Base-by-base conservation (phyloP, 768 basidiomycete genomes). In the Macrolepiota albuminosa region DNA sequence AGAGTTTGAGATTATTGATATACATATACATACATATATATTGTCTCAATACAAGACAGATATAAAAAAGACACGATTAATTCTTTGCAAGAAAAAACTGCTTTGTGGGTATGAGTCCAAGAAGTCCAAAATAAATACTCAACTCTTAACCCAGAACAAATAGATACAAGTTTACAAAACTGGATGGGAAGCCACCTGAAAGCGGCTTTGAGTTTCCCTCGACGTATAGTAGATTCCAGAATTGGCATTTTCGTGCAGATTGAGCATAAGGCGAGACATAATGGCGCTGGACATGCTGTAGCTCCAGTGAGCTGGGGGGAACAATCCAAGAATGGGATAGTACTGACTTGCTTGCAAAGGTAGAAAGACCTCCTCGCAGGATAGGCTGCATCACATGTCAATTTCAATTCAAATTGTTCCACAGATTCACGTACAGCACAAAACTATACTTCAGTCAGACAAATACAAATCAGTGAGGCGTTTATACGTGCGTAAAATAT, bases 191-290 rank as follows among this genome's bases (percentile, higher is more conserved):
- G 40, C 37, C 36, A 31, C 29, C 31, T 42, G 37, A 31, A 40
- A 1, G 40, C n/a, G 40, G 29, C 40, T 42, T 6, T 40, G 29
- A n/a, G 11, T 33, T 43, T 54, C 54, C 11, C 40, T 29, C 0
- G 53, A 33, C 18, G 26, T 42, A 11, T 8, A 31, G 40, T 54
- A 54, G 6, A 54, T 42, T 11, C 54, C 54, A n/a, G 54, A 54
- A 31, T 54, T 13, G 6, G 40, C 36, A 39, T 16, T 45, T 57
- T 63, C 39, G 6, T 57, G 56, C 29, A 63, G 59, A 40, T 63
- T 63, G 24, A 63, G 51, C 52, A 61, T 61, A 13, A 63, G 51
- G 26, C 56, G 62, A 9, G 56, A 60, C 56, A 63, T 61, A 59
- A 63, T 63, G 39, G 55, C 54, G 31, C 10, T 40, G 8, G 62